Evolutionary conservation across 257 asterid species (phyloP).

Genomic region (Plantago ovata): DNA sequence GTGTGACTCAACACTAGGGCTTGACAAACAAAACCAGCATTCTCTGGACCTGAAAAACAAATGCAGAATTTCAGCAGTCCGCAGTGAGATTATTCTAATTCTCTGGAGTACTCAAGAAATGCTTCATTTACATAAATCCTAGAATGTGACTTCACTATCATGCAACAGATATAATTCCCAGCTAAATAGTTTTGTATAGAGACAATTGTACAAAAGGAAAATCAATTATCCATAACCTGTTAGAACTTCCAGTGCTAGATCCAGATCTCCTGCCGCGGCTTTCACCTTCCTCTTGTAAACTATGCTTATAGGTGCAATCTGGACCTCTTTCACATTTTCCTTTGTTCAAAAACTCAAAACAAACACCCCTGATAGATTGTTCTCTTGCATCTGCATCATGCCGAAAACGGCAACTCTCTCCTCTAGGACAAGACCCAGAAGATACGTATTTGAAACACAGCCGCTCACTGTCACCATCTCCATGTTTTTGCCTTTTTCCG

Average conservation of each 20-base stretch:
- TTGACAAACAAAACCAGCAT: conserved; percentile 97
- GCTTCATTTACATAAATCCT: too few species aligned
- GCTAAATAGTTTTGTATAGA: background rate
- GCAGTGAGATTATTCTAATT: background rate
- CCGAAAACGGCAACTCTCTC: conserved; percentile 73
- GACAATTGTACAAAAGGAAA: conserved; percentile 8
- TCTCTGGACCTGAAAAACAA: conserved; percentile 70
- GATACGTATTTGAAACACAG: conserved; percentile 83
- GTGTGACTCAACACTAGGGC: conserved; percentile 77
- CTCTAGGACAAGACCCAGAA: conserved; percentile 90
- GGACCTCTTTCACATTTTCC: conserved; percentile 96
- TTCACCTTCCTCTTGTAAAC: conserved; percentile 64
- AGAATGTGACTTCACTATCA: background rate
- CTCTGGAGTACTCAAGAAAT: background rate
- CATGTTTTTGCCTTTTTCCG: conserved; percentile 72
- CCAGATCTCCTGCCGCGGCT: conserved; percentile 46
- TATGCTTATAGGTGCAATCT: conserved; percentile 86
- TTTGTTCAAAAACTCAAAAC: conserved; percentile 92
- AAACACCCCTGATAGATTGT: conserved; percentile 83
- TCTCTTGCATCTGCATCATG: conserved; percentile 90
- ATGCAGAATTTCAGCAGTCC: background rate
- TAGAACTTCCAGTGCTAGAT: conserved; percentile 45
- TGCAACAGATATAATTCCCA: background rate
- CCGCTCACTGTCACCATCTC: conserved; percentile 59
- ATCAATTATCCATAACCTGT: conserved; percentile 40